Evolutionary conservation across 2,329 filamentous ascomycete species (phyloP), one percentile per base, ranked within the genome.

Genomic region (Fusarium multiceps): DNA sequence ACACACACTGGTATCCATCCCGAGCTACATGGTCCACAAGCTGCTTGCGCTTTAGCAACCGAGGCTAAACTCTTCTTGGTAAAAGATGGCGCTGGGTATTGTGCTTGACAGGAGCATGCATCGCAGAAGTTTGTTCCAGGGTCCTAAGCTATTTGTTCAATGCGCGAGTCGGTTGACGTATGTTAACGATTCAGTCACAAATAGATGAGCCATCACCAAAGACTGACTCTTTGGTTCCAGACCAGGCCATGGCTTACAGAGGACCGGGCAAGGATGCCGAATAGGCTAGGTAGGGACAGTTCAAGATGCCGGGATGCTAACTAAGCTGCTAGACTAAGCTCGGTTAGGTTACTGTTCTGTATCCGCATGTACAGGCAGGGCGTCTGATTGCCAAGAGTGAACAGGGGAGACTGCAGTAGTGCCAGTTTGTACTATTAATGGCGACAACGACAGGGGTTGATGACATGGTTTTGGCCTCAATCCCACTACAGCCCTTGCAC

Each of bases 381-480:
- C 41, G 37, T 37, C 54, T 51, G 34, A 50, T 66, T 51, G 54
- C 42, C 48, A 68, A 41, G 59, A 64, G 45, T 46, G 20, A 23
- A 28, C 45, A 47, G 27, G 16, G 43, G 25, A 50, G 55, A 32
- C 9, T 55, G 25, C 43, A 20, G 9, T 51, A 65, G 65, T 54
- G 53, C 18, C 42, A 66, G 67, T 51, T 53, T 55, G 63, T 70
- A 63, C 69, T 72, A 72, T 72, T 65, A 72, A 72, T 72, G 69
- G 69, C 34, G 62, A 64, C 64, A 47, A 34, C 14, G 37, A 25
- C 63, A 69, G 49, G 59, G 42, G 27, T 58, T 6, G 1, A 21
- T 21, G 48, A 21, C 63, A 55, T 48, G 61, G 63, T 49, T 53
- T 37, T 42, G 48, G 30, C 25, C 48, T 41, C 55, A 40, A 41